phyloP scores from a whole-genome alignment of 129 eudicot species.

The Lonicera japonica region DNA sequence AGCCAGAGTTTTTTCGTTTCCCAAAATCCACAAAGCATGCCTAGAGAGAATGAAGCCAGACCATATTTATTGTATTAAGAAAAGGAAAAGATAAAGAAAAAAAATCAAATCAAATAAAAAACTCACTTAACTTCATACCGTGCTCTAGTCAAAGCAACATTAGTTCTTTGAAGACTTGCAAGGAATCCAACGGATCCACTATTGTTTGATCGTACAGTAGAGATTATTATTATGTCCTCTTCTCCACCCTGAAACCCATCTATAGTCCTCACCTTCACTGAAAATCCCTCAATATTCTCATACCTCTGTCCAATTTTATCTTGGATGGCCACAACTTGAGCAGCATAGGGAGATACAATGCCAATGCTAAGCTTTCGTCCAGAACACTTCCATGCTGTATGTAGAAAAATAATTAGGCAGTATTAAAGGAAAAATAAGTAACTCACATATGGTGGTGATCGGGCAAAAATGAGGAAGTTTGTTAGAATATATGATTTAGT shows the following conservation, averaged over 20 bases:
- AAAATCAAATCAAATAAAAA: not conserved
- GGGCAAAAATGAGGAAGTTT: no score
- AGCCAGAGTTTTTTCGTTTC: constrained; percentile 44
- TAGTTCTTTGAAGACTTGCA: constrained; percentile 45
- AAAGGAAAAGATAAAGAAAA: not conserved
- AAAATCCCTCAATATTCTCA: constrained; percentile 35
- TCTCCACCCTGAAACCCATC: constrained; percentile 89
- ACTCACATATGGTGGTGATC: no score
- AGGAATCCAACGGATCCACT: constrained; percentile 51
- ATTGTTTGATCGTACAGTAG: constrained; percentile 59
- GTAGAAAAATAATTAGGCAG: not conserved
- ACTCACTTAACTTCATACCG: constrained; percentile 29
- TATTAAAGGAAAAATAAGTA: no score
- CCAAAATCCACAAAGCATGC: constrained; percentile 69
- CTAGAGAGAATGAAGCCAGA: constrained; percentile 17
- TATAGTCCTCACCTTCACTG: constrained; percentile 52
- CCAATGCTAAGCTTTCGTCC: constrained; percentile 42
- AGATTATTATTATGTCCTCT: constrained; percentile 57
- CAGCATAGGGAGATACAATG: constrained; percentile 70
- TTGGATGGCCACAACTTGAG: constrained; percentile 58
- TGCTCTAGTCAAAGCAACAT: constrained; percentile 78
- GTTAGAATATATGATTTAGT: no score
- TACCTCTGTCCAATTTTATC: constrained; percentile 37
- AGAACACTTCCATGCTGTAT: constrained; percentile 41
- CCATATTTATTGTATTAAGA: not conserved